Conservation (phyloP, 148 eudicot genomes). For the Simmondsia chinensis region DNA sequence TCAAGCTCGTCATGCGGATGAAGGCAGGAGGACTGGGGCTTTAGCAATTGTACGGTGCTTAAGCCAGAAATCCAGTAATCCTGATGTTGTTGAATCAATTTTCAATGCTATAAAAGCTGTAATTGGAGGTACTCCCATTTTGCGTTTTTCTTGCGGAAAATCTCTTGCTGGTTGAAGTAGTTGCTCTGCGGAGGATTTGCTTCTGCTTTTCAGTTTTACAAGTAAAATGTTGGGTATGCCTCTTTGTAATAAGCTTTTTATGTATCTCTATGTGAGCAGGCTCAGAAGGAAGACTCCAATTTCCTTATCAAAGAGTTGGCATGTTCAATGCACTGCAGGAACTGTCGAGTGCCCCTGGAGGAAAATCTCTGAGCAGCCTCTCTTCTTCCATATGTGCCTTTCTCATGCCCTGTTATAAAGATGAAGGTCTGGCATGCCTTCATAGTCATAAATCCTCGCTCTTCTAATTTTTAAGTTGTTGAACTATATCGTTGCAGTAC, state of each 20-base stretch:
- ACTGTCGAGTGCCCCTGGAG: constrained; percentile 70
- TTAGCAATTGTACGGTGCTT: constrained; percentile 61
- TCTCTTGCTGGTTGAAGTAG: constrained; percentile 4
- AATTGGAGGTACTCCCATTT: constrained; percentile 51
- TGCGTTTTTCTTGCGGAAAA: not conserved
- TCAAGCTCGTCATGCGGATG: constrained; percentile 94
- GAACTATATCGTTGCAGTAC: too few relatives aligned
- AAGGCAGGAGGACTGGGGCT: constrained; percentile 70
- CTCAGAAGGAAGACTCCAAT: constrained; percentile 94
- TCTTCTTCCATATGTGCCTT: constrained; percentile 49
- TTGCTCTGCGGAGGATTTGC: not conserved
- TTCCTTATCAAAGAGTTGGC: constrained; percentile 97
- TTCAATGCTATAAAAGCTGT: constrained; percentile 61
- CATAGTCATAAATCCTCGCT: too few relatives aligned
- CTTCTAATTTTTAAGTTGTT: too few relatives aligned
- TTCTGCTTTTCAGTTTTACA: not conserved
- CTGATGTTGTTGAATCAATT: constrained; percentile 76
- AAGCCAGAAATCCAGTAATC: constrained; percentile 86
- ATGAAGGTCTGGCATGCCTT: constrained; percentile 49
- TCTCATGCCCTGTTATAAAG: constrained; percentile 79
- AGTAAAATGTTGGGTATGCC: not conserved
- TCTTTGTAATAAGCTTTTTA: constrained; percentile 5
- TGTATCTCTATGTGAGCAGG: constrained; percentile 35
- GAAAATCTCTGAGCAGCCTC: constrained; percentile 53
- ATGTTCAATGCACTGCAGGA: constrained; percentile 79